These are phyloP conservation scores for Aechmea fasciata DNA, from an alignment of 176 grass and related monocot species.

Conservation along the genomic window DNA sequence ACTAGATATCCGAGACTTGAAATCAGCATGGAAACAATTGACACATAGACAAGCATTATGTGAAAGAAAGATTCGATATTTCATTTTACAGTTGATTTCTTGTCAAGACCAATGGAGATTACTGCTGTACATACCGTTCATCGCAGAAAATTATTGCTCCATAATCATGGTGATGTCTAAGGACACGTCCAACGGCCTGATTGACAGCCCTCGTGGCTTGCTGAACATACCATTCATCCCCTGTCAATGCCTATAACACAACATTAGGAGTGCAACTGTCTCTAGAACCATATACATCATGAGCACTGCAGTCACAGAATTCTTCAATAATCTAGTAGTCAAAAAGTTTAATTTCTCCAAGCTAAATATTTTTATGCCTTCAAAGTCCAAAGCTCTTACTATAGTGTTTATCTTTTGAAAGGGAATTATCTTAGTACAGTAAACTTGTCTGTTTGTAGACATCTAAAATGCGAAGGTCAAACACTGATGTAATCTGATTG, in stretches of 20 bases:
- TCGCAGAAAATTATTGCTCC: slow-evolving; percentile 98
- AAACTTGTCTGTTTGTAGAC: not conserved
- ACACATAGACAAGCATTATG: no score
- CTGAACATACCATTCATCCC: slow-evolving; percentile 90
- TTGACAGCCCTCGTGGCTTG: slow-evolving; percentile 95
- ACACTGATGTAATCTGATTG: slow-evolving; percentile 5
- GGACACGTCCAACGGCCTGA: slow-evolving; percentile 93
- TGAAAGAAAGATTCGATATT: not conserved
- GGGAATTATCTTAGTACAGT: not conserved
- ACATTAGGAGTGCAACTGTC: not conserved
- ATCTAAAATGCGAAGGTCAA: not conserved
- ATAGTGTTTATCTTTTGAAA: no score
- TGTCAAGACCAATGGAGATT: not conserved
- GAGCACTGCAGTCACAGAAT: no score
- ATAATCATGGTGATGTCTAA: slow-evolving; percentile 86
- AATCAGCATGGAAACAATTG: no score
- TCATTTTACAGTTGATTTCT: slow-evolving; percentile 17
- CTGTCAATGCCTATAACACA: slow-evolving; percentile 60
- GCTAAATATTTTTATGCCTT: no score
- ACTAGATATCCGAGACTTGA: no score
- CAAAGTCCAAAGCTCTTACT: no score
- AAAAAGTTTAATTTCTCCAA: not conserved
- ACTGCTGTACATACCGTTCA: slow-evolving; percentile 51
- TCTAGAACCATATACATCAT: no score
- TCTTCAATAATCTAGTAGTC: not conserved